Conservation (phyloP, 2,329 filamentous ascomycete genomes). For the Botrytis paeoniae region DNA sequence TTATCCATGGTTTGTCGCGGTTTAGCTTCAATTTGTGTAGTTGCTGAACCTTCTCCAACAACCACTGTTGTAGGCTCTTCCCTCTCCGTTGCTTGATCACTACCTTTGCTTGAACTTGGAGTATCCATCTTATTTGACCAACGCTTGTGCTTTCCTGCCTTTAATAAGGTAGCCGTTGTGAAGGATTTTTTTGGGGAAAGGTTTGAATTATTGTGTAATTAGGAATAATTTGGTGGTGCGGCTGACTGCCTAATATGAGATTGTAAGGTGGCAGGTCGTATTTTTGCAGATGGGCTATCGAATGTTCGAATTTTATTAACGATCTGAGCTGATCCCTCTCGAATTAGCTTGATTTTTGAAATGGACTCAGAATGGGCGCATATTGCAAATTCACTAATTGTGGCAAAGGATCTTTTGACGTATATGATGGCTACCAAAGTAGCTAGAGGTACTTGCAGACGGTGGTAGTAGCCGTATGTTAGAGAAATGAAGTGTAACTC, state of each 20-base stretch:
- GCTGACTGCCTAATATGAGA: neutral
- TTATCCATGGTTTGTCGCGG: conserved; percentile 27
- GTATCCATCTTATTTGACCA: conserved; percentile 30
- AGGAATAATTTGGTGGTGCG: neutral
- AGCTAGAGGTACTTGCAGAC: neutral
- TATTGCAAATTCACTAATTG: conserved; percentile 1
- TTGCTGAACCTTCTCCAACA: conserved; percentile 25
- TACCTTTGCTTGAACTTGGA: conserved; percentile 31
- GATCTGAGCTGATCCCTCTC: neutral
- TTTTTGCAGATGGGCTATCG: conserved; percentile 1
- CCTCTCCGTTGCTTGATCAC: conserved; percentile 30
- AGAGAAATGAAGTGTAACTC: conserved; percentile 14
- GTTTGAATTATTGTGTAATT: neutral
- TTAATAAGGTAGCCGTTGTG: neutral
- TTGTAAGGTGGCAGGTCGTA: neutral
- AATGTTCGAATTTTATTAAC: neutral
- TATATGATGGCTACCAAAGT: neutral
- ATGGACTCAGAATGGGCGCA: neutral
- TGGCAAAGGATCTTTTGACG: too few relatives aligned
- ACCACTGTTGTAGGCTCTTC: conserved; percentile 25
- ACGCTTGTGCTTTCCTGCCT: neutral
- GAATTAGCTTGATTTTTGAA: neutral
- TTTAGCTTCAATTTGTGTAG: conserved; percentile 31
- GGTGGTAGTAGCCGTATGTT: neutral
- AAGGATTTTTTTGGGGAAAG: neutral